Percentiles rank a stretch among this genome's conserved stretches.
Evolutionary conservation across 2,329 filamentous ascomycete genomes (phyloP).

Genomic region (Colletotrichum plurivorum): DNA sequence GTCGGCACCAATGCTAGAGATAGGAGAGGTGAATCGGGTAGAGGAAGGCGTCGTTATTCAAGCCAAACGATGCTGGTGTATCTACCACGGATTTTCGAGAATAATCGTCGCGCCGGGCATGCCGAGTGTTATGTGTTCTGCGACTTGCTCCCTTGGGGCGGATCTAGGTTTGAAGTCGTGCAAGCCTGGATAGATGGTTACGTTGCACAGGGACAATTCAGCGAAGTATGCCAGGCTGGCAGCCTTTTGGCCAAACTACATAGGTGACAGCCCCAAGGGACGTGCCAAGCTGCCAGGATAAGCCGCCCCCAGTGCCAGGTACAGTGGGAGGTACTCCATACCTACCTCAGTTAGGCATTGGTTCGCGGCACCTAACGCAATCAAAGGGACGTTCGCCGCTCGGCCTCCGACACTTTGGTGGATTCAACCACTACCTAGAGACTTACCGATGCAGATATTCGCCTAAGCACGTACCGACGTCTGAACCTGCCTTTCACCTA

Average conservation of each 20-base stretch:
- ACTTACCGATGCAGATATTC: no score
- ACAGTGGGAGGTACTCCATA: background rate
- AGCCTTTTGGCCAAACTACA: slow-evolving; percentile 35
- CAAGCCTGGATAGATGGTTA: slow-evolving; percentile 27
- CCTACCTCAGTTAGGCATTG: background rate
- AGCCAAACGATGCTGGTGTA: slow-evolving; percentile 3
- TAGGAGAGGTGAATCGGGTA: no score
- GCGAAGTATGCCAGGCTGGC: slow-evolving; percentile 36
- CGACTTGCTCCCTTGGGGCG: slow-evolving; percentile 5
- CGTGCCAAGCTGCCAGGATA: slow-evolving; percentile 29
- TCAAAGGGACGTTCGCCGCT: no score
- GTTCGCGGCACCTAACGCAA: slow-evolving; percentile 13
- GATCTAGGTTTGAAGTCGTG: slow-evolving; percentile 19
- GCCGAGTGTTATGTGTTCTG: slow-evolving; percentile 16
- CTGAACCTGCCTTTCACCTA: no score
- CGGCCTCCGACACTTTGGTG: no score
- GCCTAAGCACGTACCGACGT: no score
- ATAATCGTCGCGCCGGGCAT: slow-evolving; percentile 24
- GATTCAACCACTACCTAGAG: no score
- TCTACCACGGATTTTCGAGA: slow-evolving; percentile 23
- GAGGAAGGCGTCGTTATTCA: background rate
- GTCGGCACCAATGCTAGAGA: background rate
- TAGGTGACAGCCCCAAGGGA: slow-evolving; percentile 14
- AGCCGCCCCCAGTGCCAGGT: no score
- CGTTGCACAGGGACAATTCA: slow-evolving; percentile 31